Base-by-base conservation (phyloP, 2,329 filamentous ascomycete species). In the Fusarium miscanthi region DNA sequence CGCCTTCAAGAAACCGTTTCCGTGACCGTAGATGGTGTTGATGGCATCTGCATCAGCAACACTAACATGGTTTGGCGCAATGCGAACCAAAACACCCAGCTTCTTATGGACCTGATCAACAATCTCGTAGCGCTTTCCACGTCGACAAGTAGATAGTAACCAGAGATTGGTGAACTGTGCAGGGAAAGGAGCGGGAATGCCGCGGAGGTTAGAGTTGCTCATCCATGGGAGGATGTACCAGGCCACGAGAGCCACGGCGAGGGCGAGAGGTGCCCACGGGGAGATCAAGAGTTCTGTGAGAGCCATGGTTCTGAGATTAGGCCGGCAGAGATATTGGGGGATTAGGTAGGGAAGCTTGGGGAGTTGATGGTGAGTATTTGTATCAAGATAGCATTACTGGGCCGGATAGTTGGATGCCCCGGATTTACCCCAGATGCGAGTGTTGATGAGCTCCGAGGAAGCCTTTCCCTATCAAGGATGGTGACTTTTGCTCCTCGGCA, bases 51-150 rank as follows among this genome's bases (percentile, higher is more conserved):
- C 91, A 78, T 97, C 93, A 54, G 92, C 93, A 60, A 98, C 85
- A 63, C 92, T 94, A 77, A 97, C 87, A 78, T 97, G 94, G 78
- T 94, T 90, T 4, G 95, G 95, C 76, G 94, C 92, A 74, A 97
- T 92, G 45, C 94, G 88, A 30, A 97, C 92, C 5, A 97, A 81
- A 35, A 90, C 90, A 21, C 94, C 94, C 54, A 92, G 83, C 77
- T 90, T 92, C 84, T 92, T 88, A 81, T 97, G 94, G 7, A 89
- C 87, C 31, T 90, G 81, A 75, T 97, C 87, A 21, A 97, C 90
- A 10, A 86, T 83, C 33, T 84, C 74, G 74, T 88, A 94, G 3
- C 92, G 86, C 48, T 86, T 86, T 6, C 94, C 94, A 12, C 87
- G 85, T 4, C 95, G 90, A 63, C 84, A 85, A 35, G 90, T 87